phyloP scores from a whole-genome alignment of 148 eudicot genomes.

The Drosera capensis region DNA sequence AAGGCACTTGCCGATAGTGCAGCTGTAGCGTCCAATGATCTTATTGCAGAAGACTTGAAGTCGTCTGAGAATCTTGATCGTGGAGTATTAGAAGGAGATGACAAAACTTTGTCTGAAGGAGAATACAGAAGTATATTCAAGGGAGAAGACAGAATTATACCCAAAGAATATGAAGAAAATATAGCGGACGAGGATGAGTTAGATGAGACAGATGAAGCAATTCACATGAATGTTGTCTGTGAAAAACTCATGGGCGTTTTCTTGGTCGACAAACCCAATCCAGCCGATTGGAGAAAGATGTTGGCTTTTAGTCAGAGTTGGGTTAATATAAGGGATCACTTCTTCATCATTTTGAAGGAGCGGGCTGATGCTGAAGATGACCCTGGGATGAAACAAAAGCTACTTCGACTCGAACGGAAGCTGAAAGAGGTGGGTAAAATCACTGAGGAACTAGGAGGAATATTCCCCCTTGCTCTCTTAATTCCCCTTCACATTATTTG shows the following conservation, averaged over 20 bases:
- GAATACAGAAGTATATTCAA: no score
- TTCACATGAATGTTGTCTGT: constrained; percentile 63
- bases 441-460: background rate
- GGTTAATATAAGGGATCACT: constrained; percentile 53
- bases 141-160: no score
- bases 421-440: constrained; percentile 60
- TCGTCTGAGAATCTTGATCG: no score
- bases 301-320: constrained; percentile 71
- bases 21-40: no score
- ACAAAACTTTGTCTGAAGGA: no score
- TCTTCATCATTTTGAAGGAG: constrained; percentile 63
- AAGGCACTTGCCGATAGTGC: no score
- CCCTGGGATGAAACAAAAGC: constrained; percentile 57
- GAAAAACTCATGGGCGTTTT: constrained; percentile 79
- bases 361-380: constrained; percentile 61
- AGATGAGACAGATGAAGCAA: no score
- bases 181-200: no score
- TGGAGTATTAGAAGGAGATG: no score
- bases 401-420: constrained; percentile 70
- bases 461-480: background rate
- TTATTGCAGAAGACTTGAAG: no score
- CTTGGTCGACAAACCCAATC: constrained; percentile 75
- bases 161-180: no score
- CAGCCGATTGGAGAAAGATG: constrained; percentile 82
- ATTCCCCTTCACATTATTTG: background rate